These are phyloP conservation scores for Buddleja alternifolia DNA, from an alignment of 257 asterid species.

Conservation along the genomic window DNA sequence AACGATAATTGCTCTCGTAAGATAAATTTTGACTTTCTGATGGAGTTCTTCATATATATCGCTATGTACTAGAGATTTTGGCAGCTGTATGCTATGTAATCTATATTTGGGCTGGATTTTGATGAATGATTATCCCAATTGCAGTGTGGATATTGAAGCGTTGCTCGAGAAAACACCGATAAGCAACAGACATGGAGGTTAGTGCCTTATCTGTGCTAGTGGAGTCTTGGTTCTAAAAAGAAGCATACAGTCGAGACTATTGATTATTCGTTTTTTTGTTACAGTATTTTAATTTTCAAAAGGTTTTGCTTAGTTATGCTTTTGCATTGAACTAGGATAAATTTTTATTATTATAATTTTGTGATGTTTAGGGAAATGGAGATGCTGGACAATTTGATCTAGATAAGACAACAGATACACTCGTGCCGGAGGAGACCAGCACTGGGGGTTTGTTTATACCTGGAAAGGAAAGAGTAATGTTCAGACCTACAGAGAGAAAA, in stretches of 20 bases:
- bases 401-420: conserved; percentile 50
- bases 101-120: not conserved
- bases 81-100: not conserved
- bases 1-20: not conserved
- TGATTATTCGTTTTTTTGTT: too few relatives aligned
- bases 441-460: conserved; percentile 68
- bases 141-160: not conserved
- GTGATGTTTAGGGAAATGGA: conserved; percentile 36
- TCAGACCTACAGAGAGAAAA: conserved; percentile 65
- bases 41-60: not conserved
- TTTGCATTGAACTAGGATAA: too few relatives aligned
- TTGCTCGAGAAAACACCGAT: not conserved
- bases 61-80: not conserved
- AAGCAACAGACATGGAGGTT: conserved; percentile 35
- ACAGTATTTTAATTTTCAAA: not conserved
- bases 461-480: conserved; percentile 70
- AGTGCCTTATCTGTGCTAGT: not conserved
- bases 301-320: not conserved
- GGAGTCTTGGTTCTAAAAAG: not conserved
- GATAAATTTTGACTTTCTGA: not conserved
- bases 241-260: too few relatives aligned
- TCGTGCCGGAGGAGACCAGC: conserved; percentile 63
- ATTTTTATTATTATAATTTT: not conserved
- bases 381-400: conserved; percentile 42
- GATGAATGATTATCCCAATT: conserved; percentile 6